phyloP scores from a whole-genome alignment of 139 green algal species.

The Yamagishiella unicocca region DNA sequence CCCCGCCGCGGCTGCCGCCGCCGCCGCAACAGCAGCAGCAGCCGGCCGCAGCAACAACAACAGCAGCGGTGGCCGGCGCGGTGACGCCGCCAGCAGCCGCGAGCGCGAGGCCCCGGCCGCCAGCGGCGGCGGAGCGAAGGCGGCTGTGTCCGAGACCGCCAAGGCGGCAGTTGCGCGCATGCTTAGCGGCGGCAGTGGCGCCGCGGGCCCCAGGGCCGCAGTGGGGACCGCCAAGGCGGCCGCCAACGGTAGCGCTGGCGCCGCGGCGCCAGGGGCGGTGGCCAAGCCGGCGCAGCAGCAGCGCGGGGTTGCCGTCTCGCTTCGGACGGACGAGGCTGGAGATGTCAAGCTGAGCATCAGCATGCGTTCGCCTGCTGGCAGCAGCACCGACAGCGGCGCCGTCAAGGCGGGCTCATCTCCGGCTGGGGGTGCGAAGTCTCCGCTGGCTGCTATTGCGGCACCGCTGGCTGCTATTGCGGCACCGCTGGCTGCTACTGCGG shows the following conservation, averaged over 20 bases:
- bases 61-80: background rate
- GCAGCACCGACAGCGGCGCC: background rate
- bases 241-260: background rate
- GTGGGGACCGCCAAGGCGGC: background rate
- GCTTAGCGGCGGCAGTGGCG: background rate
- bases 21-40: background rate
- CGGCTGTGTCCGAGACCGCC: constrained; percentile 1
- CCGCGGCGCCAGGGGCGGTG: background rate
- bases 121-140: constrained; percentile 7
- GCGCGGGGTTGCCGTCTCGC: background rate
- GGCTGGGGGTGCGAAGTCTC: background rate
- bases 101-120: background rate
- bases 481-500: background rate
- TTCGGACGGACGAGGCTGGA: background rate
- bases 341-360: constrained; percentile 27
- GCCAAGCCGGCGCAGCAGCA: background rate
- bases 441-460: too few species aligned
- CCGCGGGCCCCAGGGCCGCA: background rate
- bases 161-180: constrained; percentile 36
- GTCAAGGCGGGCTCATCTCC: too few species aligned
- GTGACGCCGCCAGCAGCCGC: background rate
- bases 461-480: background rate
- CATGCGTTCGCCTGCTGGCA: background rate
- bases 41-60: background rate
- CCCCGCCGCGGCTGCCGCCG: background rate